A percentile compares a stretch with the other conserved stretches of the same genome.
Conservation (phyloP, 2,329 filamentous ascomycete genomes). For the Fusarium marasasianum region DNA sequence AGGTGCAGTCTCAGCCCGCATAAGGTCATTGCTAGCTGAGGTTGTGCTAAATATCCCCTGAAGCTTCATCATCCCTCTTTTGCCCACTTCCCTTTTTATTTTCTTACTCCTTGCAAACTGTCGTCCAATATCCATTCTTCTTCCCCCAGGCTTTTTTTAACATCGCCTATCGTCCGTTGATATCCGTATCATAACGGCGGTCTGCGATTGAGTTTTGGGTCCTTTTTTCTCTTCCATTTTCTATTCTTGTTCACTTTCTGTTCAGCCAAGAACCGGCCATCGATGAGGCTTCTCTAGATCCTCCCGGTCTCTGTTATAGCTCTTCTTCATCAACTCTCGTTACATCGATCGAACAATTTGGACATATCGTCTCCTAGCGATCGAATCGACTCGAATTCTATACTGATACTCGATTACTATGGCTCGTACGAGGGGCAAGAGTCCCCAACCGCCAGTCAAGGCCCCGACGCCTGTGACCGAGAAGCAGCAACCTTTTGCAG, state of each 20-base stretch:
- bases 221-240: conserved; percentile 24
- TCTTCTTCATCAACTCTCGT: conserved; percentile 27
- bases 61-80: conserved; percentile 33
- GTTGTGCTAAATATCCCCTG: conserved; percentile 38
- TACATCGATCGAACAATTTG: conserved; percentile 20
- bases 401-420: conserved; percentile 41
- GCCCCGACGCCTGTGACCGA: conserved; percentile 35
- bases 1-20: conserved; percentile 28
- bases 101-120: conserved; percentile 29
- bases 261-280: conserved; percentile 15
- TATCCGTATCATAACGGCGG: conserved; percentile 24
- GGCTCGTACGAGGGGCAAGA: conserved; percentile 51
- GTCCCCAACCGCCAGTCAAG: conserved; percentile 48
- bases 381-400: conserved; percentile 27
- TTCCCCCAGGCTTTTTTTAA: conserved; percentile 8
- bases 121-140: conserved; percentile 12
- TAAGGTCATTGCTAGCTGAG: conserved; percentile 4
- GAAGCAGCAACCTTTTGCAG: conserved; percentile 29
- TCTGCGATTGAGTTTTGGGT: conserved; percentile 32
- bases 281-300: conserved; percentile 40
- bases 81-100: conserved; percentile 24
- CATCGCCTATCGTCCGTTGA: conserved; percentile 20
- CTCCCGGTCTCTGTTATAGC: conserved; percentile 24
- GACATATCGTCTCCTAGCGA: conserved; percentile 17
- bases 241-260: conserved; percentile 16